Percentiles rank a stretch among this genome's conserved stretches.
phyloP scores from a whole-genome alignment of 2,329 filamentous ascomycete genomes.

The Myotisia sp. region DNA sequence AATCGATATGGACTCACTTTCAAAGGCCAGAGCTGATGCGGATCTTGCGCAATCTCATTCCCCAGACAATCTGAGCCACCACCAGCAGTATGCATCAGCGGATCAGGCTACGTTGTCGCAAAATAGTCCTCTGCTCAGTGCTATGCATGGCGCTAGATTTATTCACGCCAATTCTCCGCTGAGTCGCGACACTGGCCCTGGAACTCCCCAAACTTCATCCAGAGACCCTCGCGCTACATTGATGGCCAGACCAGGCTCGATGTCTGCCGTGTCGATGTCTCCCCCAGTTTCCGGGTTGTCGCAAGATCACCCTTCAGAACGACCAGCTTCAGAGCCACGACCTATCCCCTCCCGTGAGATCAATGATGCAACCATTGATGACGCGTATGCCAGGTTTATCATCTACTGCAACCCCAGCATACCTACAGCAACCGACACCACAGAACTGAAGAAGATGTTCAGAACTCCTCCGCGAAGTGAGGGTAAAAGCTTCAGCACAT shows the following conservation, averaged over 20 bases:
- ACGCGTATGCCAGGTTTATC: slow-evolving; percentile 73
- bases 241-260: slow-evolving; percentile 17
- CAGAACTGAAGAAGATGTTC: slow-evolving; percentile 60
- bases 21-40: slow-evolving; percentile 2
- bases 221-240: slow-evolving; percentile 19
- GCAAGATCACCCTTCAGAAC: slow-evolving; percentile 19
- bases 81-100: neutral
- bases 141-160: neutral
- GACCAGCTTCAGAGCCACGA: slow-evolving; percentile 27
- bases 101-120: no score
- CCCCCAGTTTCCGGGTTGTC: slow-evolving; percentile 21
- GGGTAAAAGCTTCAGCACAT: slow-evolving; percentile 72
- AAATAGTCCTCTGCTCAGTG: no score
- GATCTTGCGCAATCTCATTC: neutral
- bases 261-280: slow-evolving; percentile 27
- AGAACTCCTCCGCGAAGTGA: slow-evolving; percentile 70
- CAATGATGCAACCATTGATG: slow-evolving; percentile 56
- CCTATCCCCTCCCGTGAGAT: slow-evolving; percentile 54
- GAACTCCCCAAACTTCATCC: slow-evolving; percentile 27
- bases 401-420: slow-evolving; percentile 82
- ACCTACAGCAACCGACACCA: slow-evolving; percentile 52
- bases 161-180: slow-evolving; percentile 1
- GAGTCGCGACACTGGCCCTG: slow-evolving; percentile 1
- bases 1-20: slow-evolving; percentile 2
- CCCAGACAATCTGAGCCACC: neutral